phyloP scores from a whole-genome alignment of 2,329 filamentous ascomycete species.

The Dothistroma septosporum region DNA sequence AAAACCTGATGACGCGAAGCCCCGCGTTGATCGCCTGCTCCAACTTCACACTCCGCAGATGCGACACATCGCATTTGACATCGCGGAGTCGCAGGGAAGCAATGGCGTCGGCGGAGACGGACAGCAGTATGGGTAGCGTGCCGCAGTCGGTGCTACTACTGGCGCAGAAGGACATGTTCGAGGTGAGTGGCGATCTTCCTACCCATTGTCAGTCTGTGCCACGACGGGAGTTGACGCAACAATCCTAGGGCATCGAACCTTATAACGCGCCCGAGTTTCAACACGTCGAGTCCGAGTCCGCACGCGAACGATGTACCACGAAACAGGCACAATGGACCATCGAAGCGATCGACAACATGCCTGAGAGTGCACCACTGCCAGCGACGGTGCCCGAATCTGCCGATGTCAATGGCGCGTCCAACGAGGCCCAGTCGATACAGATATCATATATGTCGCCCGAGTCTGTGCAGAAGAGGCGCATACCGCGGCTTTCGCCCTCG shows the following conservation, averaged over 20 bases:
- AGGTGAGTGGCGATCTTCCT: slow-evolving; percentile 17
- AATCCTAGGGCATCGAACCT: slow-evolving; percentile 28
- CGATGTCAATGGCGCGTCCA: slow-evolving; percentile 1
- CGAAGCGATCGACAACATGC: not conserved
- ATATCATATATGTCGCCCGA: slow-evolving; percentile 11
- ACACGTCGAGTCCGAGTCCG: slow-evolving; percentile 1
- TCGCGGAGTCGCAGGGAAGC: not conserved
- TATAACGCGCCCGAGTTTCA: slow-evolving; percentile 12
- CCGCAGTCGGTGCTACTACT: slow-evolving; percentile 18
- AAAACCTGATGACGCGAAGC: not conserved
- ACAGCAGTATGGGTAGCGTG: slow-evolving; percentile 26
- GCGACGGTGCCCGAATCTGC: not conserved
- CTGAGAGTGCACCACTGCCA: not conserved
- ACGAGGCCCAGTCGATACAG: slow-evolving; percentile 21
- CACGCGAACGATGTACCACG: not conserved
- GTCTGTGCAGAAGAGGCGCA: slow-evolving; percentile 9
- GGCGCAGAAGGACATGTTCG: slow-evolving; percentile 19
- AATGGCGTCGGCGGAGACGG: slow-evolving; percentile 27
- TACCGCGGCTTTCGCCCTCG: slow-evolving; percentile 20
- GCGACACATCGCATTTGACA: slow-evolving; percentile 4
- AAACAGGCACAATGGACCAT: not conserved
- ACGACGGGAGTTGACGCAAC: slow-evolving; percentile 25
- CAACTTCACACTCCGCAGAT: not conserved
- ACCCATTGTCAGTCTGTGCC: not conserved
- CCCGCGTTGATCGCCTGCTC: not conserved